These are phyloP conservation scores for Tylopilus sp. DNA, from an alignment of 768 basidiomycete species.

Conservation along the genomic window DNA sequence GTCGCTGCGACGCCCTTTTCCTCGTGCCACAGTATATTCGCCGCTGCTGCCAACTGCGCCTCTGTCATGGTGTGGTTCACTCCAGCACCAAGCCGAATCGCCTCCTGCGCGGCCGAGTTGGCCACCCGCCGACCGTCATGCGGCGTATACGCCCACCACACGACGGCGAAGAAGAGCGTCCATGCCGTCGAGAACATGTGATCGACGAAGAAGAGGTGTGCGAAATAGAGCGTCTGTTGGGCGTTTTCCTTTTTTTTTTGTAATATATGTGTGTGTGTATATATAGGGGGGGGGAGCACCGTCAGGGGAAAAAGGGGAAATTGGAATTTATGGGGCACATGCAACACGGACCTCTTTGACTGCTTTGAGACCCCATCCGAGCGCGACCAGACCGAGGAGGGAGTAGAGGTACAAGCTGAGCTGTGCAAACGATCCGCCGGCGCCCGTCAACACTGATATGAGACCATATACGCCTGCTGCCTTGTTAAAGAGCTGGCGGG, in stretches of 20 bases:
- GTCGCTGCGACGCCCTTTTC: slow-evolving; percentile 81
- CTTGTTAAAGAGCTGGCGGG: slow-evolving; percentile 81
- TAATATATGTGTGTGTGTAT: no score
- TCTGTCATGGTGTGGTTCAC: slow-evolving; percentile 55
- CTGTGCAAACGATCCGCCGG: slow-evolving; percentile 91
- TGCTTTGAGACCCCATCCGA: slow-evolving; percentile 86
- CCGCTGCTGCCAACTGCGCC: slow-evolving; percentile 65
- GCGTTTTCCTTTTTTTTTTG: slow-evolving; percentile 86
- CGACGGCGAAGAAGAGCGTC: slow-evolving; percentile 87
- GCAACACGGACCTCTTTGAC: slow-evolving; percentile 81
- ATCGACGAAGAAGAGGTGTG: slow-evolving; percentile 89
- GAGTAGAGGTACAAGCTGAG: slow-evolving; percentile 94
- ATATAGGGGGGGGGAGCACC: no score
- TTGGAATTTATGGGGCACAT: no score
- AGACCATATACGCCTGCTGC: slow-evolving; percentile 97
- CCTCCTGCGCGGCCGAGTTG: slow-evolving; percentile 87
- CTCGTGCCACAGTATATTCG: slow-evolving; percentile 80
- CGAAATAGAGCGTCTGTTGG: slow-evolving; percentile 79
- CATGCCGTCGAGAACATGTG: slow-evolving; percentile 87
- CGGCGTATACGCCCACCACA: slow-evolving; percentile 89
- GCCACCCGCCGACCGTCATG: slow-evolving; percentile 82
- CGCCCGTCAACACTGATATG: slow-evolving; percentile 84
- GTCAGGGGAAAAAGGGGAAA: not conserved
- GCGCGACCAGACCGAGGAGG: slow-evolving; percentile 70
- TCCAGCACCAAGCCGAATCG: slow-evolving; percentile 64